Base-by-base conservation (phyloP, 768 basidiomycete species). In the Mycena metata region DNA sequence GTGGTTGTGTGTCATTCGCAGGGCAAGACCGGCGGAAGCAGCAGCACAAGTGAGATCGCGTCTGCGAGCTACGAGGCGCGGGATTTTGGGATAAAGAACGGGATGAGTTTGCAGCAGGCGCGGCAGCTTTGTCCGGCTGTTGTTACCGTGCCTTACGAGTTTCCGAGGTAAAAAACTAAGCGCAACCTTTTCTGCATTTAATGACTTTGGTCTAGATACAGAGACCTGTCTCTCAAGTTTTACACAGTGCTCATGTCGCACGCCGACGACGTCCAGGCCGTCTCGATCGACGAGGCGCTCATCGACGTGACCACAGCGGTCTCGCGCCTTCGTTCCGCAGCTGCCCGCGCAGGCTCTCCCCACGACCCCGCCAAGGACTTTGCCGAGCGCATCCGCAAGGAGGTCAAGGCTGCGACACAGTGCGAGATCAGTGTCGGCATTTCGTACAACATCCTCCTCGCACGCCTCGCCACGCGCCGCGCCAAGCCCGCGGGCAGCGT, bases 1-100 rank as follows among this genome's bases (percentile, higher is more conserved):
- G 90, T 92, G 11, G 96, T 97, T 0, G 98, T 99, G 0, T 99
- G 98, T 75, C 98, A 99, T 79, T 95, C 96, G 10, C 94, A 95
- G 74, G 91, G 91, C 0, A 80, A 76, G 2, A 90, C 90, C 70
- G 93, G 91, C 4, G 92, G 92, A 9, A 80, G 78, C 24, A 87
- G 89, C 12, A 95, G 93, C 62, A 98, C 96, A 39, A 97, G 95
- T 71, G 97, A 98, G 78, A 93, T 99, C 68, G 96, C 98, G 0
- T 95, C 94, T 73, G 88, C 94, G 12, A 96, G 95, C 76, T 99
- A 99, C 73, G 96, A 98, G 75, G 96, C 98, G 0, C 84, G 98
- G 52, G 83, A 83, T 36, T 93, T 91, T 76, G 97, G 97, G 0
- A 88, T 99, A 56, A 91, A 88, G 82, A 96, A 96, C 69, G 97